phyloP scores from a whole-genome alignment of 805 yeast species.

The Tetrapisispora taiwanensis region DNA sequence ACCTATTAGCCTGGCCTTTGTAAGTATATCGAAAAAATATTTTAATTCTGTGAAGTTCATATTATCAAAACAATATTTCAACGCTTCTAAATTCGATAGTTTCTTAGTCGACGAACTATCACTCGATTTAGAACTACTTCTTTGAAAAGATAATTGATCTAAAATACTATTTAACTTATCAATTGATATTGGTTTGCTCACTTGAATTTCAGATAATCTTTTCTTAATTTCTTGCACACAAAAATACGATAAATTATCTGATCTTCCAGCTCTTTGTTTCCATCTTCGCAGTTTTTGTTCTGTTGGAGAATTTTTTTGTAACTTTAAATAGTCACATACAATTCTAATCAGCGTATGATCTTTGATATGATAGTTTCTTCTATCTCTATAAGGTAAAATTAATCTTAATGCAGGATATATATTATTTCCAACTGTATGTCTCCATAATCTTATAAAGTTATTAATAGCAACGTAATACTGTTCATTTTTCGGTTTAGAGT shows the following conservation, averaged over 20 bases:
- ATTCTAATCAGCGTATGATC: conserved; percentile 50
- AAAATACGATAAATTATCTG: conserved; percentile 39
- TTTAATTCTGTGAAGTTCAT: conserved; percentile 54
- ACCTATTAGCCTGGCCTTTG: conserved; percentile 51
- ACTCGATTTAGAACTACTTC: conserved; percentile 4
- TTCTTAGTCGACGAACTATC: conserved; percentile 14
- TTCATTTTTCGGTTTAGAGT: conserved; percentile 12
- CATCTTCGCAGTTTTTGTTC: conserved; percentile 39
- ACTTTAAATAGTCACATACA: conserved; percentile 41
- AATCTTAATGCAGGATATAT: conserved; percentile 59
- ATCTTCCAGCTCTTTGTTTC: conserved; percentile 38
- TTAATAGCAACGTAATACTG: conserved; percentile 25
- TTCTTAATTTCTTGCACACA: conserved; percentile 39
- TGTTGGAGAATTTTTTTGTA: conserved; percentile 54
- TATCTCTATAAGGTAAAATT: conserved; percentile 53
- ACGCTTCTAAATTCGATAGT: conserved; percentile 25
- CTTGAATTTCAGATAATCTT: conserved; percentile 36
- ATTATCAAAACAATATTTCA: conserved; percentile 41
- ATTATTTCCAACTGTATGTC: conserved; percentile 46
- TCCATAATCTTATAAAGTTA: conserved; percentile 42
- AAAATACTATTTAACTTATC: conserved; percentile 41
- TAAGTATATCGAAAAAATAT: conserved; percentile 57
- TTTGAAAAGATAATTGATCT: conserved; percentile 33
- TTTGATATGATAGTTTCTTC: conserved; percentile 49
- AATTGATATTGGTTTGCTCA: conserved; percentile 33